Evolutionary conservation across 192 early-diverging fungal genomes (phyloP), one percentile per base, ranked within the genome.

Genomic region (Coemansia sp.): DNA sequence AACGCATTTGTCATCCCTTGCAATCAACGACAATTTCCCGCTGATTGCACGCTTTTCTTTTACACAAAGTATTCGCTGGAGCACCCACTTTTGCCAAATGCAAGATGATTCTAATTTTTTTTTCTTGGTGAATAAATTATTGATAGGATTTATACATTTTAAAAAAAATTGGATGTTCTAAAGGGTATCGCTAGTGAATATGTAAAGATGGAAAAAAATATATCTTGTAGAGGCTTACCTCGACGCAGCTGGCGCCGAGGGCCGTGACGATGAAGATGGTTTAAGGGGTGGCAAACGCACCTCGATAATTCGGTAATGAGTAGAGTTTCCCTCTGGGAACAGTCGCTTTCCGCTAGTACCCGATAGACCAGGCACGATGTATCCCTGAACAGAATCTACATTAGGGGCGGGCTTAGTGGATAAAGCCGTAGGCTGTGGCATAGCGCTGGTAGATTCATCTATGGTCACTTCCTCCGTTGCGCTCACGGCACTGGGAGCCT

Each of bases 241-340:
- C 13, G 66, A 41, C 41, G 18, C 11, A 22, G 16, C 36, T 20
- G 39, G 27, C 24, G 55, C 13, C 29, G 41, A 20, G 3, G 65
- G 24, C 34, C 34, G 20, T n/a, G 70, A 22, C 29, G 66, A 69
- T 1, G 53, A 40, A 4, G 74, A 71, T 7, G 65, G 22, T 38
- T 78, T 83, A 12, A 83, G 76, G 16, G 70, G 72, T 10, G 80
- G 80, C 15, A 83, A 36, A 0, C 80, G 80, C 16, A 83, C 61
- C 50, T 83, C 80, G 18, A 83, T 64, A 8, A 83, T 71, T 13
- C 80, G 71, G 62, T 74, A 83, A 33, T 83, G 62, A 29, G 72
- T 55, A 3, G 80, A 47, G 5, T 39, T 57, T 38, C 69, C 70
- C 39, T 83, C 80, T 7, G 80, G 80, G 58, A 83, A 83, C n/a